Evolutionary conservation across 306 rosid genomes (phyloP), one percentile per base, ranked within the genome.

Genomic region (Vigna mungo): DNA sequence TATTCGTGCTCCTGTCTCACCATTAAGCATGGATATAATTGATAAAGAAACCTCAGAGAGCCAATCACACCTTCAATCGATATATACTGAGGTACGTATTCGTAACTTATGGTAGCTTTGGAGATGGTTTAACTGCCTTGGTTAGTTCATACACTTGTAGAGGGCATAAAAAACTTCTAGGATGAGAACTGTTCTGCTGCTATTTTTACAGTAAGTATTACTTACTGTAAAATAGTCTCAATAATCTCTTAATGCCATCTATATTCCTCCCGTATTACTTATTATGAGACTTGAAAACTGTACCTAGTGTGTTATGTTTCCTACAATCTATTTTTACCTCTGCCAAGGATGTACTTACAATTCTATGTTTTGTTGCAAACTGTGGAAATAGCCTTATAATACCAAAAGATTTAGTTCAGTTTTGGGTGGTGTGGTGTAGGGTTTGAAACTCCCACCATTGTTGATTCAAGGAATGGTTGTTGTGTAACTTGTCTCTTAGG

Each of bases 11-110:
- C 85, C 86, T 13, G 85, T 76, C 82, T 85, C 88, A 65, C 80
- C 88, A 65, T 58, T 52, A 76, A 74, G 87, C 49, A 87, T 52
- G 86, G 79, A 81, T 71, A 78, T 54, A 36, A 67, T 68, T 55
- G 84, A 85, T 75, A 82, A 74, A 44, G 88, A 88, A 79, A 83
- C 87, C 47, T 53, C 84, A 37, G 81, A 61, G 59, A 78, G 43
- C 74, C 85, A 82, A 75, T 79, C 84, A 58, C 86, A 81, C 70
- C 75, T 70, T 78, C 86, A 75, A 74, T 53, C 80, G 71, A 47
- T 68, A 71, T 74, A 88, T 61, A 41, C 75, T 71, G 87, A 89
- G 97, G 99, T 96, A 87, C 80, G 86, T 68, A 59, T 77, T 70
- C 53, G 46, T 64, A 77, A 56, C 76, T 74, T 56, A 71, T 23